Base-by-base conservation (phyloP, 2,329 filamentous ascomycete genomes). In the Gliomastix tumulicola region DNA sequence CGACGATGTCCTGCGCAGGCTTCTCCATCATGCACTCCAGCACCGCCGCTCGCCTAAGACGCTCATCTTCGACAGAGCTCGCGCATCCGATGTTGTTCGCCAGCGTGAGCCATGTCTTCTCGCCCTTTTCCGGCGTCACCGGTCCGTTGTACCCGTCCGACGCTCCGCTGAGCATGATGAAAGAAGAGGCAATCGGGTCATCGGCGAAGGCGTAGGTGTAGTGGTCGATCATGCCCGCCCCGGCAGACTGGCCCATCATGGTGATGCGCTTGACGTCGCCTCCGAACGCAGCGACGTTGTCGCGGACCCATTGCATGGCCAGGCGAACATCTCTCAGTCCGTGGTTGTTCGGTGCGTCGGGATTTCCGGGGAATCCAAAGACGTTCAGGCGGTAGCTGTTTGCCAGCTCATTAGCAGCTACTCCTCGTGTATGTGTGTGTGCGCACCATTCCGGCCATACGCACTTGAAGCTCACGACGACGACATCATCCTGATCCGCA, bases 111-210 rank as follows among this genome's bases (percentile, higher is more conserved):
- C n/a, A n/a, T n/a, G n/a, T n/a, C n/a, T n/a, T n/a, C n/a, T n/a
- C n/a, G n/a, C n/a, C n/a, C n/a, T n/a, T n/a, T n/a, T n/a, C n/a
- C n/a, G n/a, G n/a, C n/a, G n/a, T n/a, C n/a, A n/a, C n/a, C n/a
- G n/a, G n/a, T n/a, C n/a, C n/a, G n/a, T n/a, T n/a, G n/a, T n/a
- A n/a, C n/a, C n/a, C n/a, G n/a, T n/a, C n/a, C n/a, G n/a, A n/a
- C n/a, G n/a, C n/a, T n/a, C n/a, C n/a, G n/a, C n/a, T n/a, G n/a
- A n/a, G n/a, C n/a, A n/a, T n/a, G n/a, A n/a, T n/a, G n/a, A n/a
- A n/a, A n/a, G n/a, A n/a, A n/a, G n/a, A n/a, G n/a, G n/a, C 60
- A 17, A 74, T 74, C 5, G 71, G 67, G 30, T 74, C 66, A 0
- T 65, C 38, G 3, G 44, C 32, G 66, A 66, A 71, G 4, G 70